Evolutionary conservation across 140 eudicot genomes (phyloP).

Genomic region (Cichorium intybus): DNA sequence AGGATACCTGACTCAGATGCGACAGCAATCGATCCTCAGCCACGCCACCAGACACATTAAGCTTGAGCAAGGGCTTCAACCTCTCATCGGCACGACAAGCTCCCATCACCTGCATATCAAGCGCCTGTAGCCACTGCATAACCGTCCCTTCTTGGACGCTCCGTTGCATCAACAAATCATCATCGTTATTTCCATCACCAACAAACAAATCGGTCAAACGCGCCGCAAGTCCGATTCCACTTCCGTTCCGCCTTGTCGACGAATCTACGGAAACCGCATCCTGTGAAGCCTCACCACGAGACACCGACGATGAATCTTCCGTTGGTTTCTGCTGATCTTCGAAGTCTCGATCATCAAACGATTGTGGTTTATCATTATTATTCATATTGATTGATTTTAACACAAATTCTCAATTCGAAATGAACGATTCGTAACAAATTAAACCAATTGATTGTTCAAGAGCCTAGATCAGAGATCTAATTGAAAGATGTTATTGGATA

Average conservation of each 20-base stretch:
- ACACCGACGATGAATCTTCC: constrained; percentile 10
- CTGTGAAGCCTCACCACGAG: constrained; percentile 5
- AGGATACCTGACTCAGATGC: constrained; percentile 55
- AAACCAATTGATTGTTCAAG: not conserved
- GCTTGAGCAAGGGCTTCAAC: constrained; percentile 63
- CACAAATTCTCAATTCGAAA: not conserved
- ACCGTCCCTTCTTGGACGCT: constrained; percentile 41
- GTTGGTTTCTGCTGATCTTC: constrained; percentile 4
- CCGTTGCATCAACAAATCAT: constrained; percentile 44
- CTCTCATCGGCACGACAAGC: constrained; percentile 80
- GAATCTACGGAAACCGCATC: constrained; percentile 12
- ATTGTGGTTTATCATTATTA: constrained; percentile 32
- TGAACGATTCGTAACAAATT: not conserved
- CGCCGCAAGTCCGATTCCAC: constrained; percentile 27
- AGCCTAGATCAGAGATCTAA: constrained; percentile 26
- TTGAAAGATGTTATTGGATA: constrained; percentile 6
- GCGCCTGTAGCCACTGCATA: constrained; percentile 51
- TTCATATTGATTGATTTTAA: constrained; percentile 18
- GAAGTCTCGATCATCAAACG: constrained; percentile 8
- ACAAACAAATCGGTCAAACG: constrained; percentile 33
- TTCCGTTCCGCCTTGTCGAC: constrained; percentile 15
- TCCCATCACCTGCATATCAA: constrained; percentile 69
- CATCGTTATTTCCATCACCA: constrained; percentile 44
- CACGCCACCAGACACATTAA: constrained; percentile 39
- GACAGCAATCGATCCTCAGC: constrained; percentile 62